A percentile compares a stretch with the other conserved stretches of the same genome.
Evolutionary conservation across 2,329 filamentous ascomycete genomes (phyloP).

Genomic region (Pyrenophora seminiperda): DNA sequence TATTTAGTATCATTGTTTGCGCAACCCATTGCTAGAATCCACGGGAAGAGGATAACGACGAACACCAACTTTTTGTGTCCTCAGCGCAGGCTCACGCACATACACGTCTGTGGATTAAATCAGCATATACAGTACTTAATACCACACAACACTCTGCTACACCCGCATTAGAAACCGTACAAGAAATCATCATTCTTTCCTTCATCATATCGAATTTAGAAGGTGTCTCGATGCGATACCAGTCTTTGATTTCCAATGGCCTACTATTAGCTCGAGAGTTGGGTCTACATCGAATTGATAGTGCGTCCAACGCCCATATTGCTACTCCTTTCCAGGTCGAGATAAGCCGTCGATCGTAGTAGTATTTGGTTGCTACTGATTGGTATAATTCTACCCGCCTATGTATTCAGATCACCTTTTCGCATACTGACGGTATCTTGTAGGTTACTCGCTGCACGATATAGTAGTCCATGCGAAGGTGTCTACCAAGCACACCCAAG

Average conservation of each 20-base stretch:
- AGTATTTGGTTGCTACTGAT: conserved; percentile 42
- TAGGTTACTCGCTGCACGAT: not conserved
- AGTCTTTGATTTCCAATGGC: conserved; percentile 39
- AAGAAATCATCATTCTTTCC: conserved; percentile 44
- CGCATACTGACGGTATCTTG: accelerated
- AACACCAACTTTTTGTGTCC: not conserved
- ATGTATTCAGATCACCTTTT: not conserved
- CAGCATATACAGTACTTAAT: not conserved
- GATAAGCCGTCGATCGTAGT: conserved; percentile 49
- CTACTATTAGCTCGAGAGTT: conserved; percentile 33
- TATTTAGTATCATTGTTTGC: not conserved
- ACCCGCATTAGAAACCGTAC: conserved; percentile 36
- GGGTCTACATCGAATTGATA: conserved; percentile 22
- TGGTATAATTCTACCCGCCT: not conserved
- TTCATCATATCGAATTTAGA: conserved; percentile 45
- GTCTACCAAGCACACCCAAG: not conserved
- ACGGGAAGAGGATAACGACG: not conserved
- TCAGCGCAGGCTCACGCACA: not conserved
- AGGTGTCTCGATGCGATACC: conserved; percentile 43
- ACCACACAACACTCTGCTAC: not conserved
- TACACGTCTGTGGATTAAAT: conserved; percentile 31
- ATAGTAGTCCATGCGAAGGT: not conserved
- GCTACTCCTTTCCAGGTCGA: conserved; percentile 40
- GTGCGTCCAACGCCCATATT: not conserved
- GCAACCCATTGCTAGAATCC: not conserved